A percentile compares a stretch with the other conserved stretches of the same genome.
Evolutionary conservation across 2,329 filamentous ascomycete genomes (phyloP).

Genomic region (Cryphonectria radicalis): DNA sequence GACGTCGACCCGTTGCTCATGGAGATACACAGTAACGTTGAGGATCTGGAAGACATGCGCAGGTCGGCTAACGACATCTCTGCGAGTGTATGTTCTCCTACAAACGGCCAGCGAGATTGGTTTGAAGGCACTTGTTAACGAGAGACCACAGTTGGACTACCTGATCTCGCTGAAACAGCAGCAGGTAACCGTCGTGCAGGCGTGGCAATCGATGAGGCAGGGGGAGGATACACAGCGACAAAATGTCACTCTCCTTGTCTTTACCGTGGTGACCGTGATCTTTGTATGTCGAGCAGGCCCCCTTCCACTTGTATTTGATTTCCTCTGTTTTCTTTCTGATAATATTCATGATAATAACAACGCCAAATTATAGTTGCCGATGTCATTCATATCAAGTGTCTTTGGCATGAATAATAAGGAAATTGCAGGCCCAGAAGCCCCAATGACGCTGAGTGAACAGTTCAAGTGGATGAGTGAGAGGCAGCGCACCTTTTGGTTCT

Average conservation of each 20-base stretch:
- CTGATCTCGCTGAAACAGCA: constrained; percentile 50
- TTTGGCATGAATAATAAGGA: constrained; percentile 46
- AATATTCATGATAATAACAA: not conserved
- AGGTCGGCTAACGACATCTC: constrained; percentile 41
- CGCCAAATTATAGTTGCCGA: constrained; percentile 36
- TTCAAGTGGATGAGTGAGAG: constrained; percentile 30
- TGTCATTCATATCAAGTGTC: constrained; percentile 44
- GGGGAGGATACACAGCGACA: constrained; percentile 46
- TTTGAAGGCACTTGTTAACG: not conserved
- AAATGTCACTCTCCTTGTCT: constrained; percentile 49
- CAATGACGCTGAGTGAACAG: constrained; percentile 26
- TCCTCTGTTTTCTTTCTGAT: not conserved
- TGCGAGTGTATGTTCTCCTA: constrained; percentile 35
- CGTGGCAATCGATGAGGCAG: constrained; percentile 45
- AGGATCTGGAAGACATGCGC: constrained; percentile 41
- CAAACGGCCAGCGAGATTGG: fast-evolving
- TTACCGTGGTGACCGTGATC: constrained; percentile 51
- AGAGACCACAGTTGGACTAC: constrained; percentile 39
- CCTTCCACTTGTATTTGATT: not conserved
- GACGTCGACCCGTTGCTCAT: constrained; percentile 15
- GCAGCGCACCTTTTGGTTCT: fast-evolving
- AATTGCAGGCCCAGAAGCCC: constrained; percentile 20
- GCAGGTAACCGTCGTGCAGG: constrained; percentile 50
- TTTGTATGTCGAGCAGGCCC: constrained; percentile 42
- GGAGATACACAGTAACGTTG: constrained; percentile 37